Evolutionary conservation across 176 grass and related monocot species (phyloP), one percentile per base, ranked within the genome.

Genomic region (Ensete ventricosum): DNA sequence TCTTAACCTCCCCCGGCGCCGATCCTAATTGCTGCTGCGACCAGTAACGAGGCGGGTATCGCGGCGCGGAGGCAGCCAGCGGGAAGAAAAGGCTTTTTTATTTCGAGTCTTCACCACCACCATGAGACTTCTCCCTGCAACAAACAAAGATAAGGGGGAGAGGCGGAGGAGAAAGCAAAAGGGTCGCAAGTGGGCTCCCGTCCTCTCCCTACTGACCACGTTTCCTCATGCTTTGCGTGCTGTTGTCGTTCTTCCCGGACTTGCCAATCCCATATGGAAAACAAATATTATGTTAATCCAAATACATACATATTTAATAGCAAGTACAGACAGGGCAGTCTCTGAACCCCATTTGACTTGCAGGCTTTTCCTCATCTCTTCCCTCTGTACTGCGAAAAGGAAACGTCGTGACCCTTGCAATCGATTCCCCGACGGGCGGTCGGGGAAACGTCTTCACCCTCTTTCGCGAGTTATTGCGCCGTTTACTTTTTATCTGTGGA

Each of bases 21-120:
- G 20, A 54, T 21, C 62, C 23, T 72, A 58, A 52, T 59, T 48
- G 73, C 66, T 49, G 23, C 49, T 55, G 5, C 54, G 64, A 68
- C 78, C 74, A 52, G 70, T 43, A 55, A 64, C 82, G 50, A 73
- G 73, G 76, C 16, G 26, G 73, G 14, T 66, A 17, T 10, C 34
- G 5, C 0, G 0, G 34, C 34, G 34, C 4, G 34, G 34, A 43
- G 34, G 34, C 34, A 43, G 5, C 34, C 34, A 6, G 4, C 34
- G 34, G 4, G 34, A 22, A 2, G 62, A 2, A 0, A 0, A 10
- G 21, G 17, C 1, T 25, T 25, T 25, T 25, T 25, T 25, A 10
- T n/a, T 64, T 9, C 20, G 62, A 9, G 20, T 64, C 62, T 17
- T 2, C 17, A 1, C 8, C 17, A 1, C 8, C 58, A 62, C 58